phyloP scores from a whole-genome alignment of 768 basidiomycete species.

The Paxillus rubicundulus region DNA sequence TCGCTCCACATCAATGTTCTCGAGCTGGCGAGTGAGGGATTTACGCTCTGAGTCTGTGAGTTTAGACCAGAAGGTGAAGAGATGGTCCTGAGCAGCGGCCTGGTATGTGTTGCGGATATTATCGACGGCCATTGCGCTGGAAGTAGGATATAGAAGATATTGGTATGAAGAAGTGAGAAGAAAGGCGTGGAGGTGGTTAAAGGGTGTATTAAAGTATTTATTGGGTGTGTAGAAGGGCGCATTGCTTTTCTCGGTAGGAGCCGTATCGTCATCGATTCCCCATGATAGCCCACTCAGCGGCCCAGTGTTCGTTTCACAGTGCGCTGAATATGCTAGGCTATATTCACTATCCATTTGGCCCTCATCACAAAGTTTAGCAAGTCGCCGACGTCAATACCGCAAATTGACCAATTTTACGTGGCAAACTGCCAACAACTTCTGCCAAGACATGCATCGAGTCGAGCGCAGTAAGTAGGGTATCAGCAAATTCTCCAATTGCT shows the following conservation, averaged over 20 bases:
- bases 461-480: too few species aligned
- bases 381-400: too few species aligned
- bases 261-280: slow-evolving; percentile 7
- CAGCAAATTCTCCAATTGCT: too few species aligned
- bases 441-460: too few species aligned
- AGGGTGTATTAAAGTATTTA: slow-evolving; percentile 11
- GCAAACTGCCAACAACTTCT: too few species aligned
- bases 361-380: too few species aligned
- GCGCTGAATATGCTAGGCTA: too few species aligned
- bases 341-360: too few species aligned
- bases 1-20: slow-evolving; percentile 79
- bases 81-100: slow-evolving; percentile 82
- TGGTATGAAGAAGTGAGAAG: not conserved
- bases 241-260: slow-evolving; percentile 15
- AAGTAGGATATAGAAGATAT: not conserved
- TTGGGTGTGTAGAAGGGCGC: not conserved
- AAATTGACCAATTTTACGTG: too few species aligned
- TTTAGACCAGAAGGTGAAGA: slow-evolving; percentile 82
- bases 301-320: too few species aligned
- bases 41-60: slow-evolving; percentile 64
- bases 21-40: slow-evolving; percentile 68
- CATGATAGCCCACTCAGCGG: not conserved
- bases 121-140: slow-evolving; percentile 50
- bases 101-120: slow-evolving; percentile 62
- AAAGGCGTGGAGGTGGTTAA: not conserved